Base-by-base conservation (phyloP, 371 early-diverging fungal genomes). In the Batrachochytrium dendrobatidis region DNA sequence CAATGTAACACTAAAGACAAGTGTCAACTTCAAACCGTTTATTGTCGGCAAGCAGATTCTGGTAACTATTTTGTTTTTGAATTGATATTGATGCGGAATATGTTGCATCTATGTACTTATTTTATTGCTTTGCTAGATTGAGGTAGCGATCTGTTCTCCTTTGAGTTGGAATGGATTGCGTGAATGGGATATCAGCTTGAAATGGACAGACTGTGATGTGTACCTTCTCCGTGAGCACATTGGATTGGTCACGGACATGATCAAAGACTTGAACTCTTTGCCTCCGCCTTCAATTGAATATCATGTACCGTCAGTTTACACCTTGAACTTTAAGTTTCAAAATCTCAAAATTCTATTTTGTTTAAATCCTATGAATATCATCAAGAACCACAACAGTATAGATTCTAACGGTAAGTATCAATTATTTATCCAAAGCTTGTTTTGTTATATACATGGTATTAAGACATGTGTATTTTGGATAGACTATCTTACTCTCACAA, bases 141-240 rank as follows among this genome's bases (percentile, higher is more conserved):
- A 72, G 5, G 71, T 80, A 25, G 62, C 64, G 12, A 75, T 90
- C 75, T 80, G 79, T 7, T 75, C 74, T 44, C 92, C 92, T 0
- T 55, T 86, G 6, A 65, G 81, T n/a, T 92, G 92, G 92, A 91
- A 92, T 65, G 80, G 75, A 1, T 72, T 72, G 53, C 76, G 90
- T 25, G 67, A 62, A 4, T 89, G 90, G 90, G 70, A 72, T 10
- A 77, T 88, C 60, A 72, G 76, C 17, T 55, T 83, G 17, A 60
- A 63, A 64, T 63, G 33, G 56, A 64, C 1, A 2, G 34, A 59
- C 3, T 20, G 86, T 17, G 65, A 71, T 26, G 66, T 87, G 15
- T 86, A 76, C 59, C 61, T 90, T 20, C 67, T 92, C n/a, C 78
- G 89, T 10, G 91, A 92, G 50, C 91, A 92, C 60, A 79, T 91